Evolutionary conservation across 139 green algal genomes (phyloP).

Genomic region (Micractinium conductrix): DNA sequence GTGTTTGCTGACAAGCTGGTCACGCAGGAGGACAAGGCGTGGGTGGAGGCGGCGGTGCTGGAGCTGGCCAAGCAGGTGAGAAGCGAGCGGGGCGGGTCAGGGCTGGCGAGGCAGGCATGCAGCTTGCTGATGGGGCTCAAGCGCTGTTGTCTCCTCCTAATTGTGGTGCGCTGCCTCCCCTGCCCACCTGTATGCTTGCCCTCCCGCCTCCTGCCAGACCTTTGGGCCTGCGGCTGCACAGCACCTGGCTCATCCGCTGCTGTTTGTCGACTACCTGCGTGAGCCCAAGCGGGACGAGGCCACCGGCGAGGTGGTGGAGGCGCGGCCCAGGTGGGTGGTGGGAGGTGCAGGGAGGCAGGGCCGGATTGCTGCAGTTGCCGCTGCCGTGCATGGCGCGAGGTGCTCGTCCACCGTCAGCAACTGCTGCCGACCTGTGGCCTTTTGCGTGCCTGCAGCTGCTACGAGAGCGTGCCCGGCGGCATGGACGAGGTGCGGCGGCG

Average conservation of each 20-base stretch:
- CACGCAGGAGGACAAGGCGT: constrained; percentile 86
- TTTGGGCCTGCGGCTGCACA: constrained; percentile 68
- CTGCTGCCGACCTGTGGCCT: too few relatives aligned
- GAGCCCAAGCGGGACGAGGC: constrained; percentile 85
- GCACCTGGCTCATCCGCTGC: constrained; percentile 84
- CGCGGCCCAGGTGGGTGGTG: constrained; percentile 63
- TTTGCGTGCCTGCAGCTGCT: constrained; percentile 49
- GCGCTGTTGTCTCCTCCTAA: neutral
- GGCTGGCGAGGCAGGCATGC: neutral
- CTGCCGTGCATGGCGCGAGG: too few relatives aligned
- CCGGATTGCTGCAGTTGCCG: neutral
- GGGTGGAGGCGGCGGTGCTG: constrained; percentile 73
- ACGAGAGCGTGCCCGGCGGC: constrained; percentile 82
- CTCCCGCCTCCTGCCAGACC: constrained; percentile 40
- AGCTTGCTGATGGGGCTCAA: neutral
- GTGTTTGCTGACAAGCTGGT: constrained; percentile 95
- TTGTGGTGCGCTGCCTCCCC: neutral
- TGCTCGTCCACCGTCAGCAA: too few relatives aligned
- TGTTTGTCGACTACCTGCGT: constrained; percentile 96
- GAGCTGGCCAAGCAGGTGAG: constrained; percentile 64
- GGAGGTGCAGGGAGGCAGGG: neutral
- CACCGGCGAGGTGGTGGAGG: constrained; percentile 79
- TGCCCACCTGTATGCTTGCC: neutral
- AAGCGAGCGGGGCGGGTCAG: neutral
- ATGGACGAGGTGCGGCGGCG: constrained; percentile 60